These are phyloP conservation scores for Epichloe hybrida DNA, from an alignment of 2,329 filamentous ascomycete species.

Conservation along the genomic window DNA sequence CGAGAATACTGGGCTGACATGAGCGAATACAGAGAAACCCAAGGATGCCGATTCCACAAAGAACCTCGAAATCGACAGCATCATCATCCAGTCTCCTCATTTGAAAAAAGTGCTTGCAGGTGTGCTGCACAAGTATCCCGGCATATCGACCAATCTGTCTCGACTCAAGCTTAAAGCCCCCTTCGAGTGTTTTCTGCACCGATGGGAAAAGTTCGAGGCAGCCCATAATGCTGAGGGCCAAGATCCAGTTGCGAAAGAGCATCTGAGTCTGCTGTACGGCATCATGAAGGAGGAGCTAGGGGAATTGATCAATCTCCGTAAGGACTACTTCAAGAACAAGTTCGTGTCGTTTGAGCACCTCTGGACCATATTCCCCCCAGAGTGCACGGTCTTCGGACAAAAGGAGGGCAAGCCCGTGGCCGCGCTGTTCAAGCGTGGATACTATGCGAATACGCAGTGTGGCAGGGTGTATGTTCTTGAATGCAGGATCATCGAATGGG, in stretches of 20 bases:
- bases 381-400: conserved; percentile 25
- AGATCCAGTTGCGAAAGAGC: conserved; percentile 29
- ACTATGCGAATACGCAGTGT: conserved; percentile 24
- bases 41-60: conserved; percentile 45
- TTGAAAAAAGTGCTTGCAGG: conserved; percentile 42
- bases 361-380: conserved; percentile 43
- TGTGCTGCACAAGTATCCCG: conserved; percentile 44
- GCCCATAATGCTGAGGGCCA: conserved; percentile 26
- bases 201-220: conserved; percentile 38
- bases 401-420: conserved; percentile 26
- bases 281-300: conserved; percentile 37
- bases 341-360: conserved; percentile 39
- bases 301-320: conserved; percentile 34
- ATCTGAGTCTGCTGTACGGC: conserved; percentile 32
- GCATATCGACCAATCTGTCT: conserved; percentile 44
- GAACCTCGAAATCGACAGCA: conserved; percentile 45
- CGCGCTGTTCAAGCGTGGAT: conserved; percentile 23
- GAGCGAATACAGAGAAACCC: conserved; percentile 17
- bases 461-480: conserved; percentile 26
- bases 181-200: conserved; percentile 52
- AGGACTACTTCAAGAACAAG: conserved; percentile 38
- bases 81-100: conserved; percentile 49
- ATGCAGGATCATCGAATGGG: conserved; percentile 32
- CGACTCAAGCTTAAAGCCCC: conserved; percentile 48
- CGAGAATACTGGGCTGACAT: too few relatives aligned